A percentile compares a stretch with the other conserved stretches of the same genome.
Conservation (phyloP, 805 yeast genomes). For the Saccharomycodes ludwigii region DNA sequence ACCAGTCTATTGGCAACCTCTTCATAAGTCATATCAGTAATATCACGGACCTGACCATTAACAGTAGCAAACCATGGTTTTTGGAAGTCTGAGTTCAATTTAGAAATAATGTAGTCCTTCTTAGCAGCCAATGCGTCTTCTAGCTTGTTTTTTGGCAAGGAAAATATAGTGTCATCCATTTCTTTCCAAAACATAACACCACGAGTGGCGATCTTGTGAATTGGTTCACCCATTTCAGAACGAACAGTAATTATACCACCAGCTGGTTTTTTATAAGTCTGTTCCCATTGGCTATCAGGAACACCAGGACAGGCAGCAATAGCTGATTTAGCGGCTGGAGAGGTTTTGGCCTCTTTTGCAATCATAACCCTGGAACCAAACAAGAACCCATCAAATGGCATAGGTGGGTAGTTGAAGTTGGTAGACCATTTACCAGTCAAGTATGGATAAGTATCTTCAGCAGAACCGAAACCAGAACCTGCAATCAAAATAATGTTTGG, state of each 20-base stretch:
- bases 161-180: slow-evolving; percentile 86
- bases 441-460: slow-evolving; percentile 94
- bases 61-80: slow-evolving; percentile 92
- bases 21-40: slow-evolving; percentile 90
- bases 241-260: slow-evolving; percentile 95
- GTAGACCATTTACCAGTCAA: slow-evolving; percentile 96
- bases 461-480: slow-evolving; percentile 97
- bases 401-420: slow-evolving; percentile 79
- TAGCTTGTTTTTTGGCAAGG: slow-evolving; percentile 79
- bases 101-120: slow-evolving; percentile 74
- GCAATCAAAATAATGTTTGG: slow-evolving; percentile 83
- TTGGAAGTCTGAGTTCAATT: slow-evolving; percentile 88
- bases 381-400: slow-evolving; percentile 97
- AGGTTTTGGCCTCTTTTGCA: slow-evolving; percentile 91
- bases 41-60: slow-evolving; percentile 67
- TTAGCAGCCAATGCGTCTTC: slow-evolving; percentile 70
- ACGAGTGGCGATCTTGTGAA: slow-evolving; percentile 95
- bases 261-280: slow-evolving; percentile 84
- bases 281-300: slow-evolving; percentile 81
- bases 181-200: slow-evolving; percentile 97
- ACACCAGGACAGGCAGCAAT: slow-evolving; percentile 89
- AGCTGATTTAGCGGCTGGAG: slow-evolving; percentile 86
- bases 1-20: slow-evolving; percentile 81
- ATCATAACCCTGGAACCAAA: slow-evolving; percentile 96
- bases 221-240: slow-evolving; percentile 99